Percentiles rank a stretch among this genome's conserved stretches.
Evolutionary conservation across 345 rosid genomes (phyloP).

Genomic region (Crucihimalaya himalaica): DNA sequence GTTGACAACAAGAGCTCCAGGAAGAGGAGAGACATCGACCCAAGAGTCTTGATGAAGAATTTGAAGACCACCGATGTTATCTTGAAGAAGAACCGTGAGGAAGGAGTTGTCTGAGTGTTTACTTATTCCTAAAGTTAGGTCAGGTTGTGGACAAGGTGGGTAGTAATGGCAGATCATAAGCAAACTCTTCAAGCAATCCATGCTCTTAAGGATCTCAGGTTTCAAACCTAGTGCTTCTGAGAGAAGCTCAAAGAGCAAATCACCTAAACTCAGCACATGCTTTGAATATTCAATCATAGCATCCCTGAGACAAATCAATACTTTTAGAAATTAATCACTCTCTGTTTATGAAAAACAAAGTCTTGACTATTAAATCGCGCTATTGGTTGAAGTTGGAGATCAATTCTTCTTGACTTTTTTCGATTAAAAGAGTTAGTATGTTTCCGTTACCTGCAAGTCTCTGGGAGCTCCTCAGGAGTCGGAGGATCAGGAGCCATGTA

Average conservation of each 20-base stretch:
- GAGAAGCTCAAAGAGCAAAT: slow-evolving; percentile 39
- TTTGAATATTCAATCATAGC: slow-evolving; percentile 43
- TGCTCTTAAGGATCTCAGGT: slow-evolving; percentile 38
- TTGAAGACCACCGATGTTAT: slow-evolving; percentile 47
- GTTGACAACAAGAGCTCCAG: not conserved
- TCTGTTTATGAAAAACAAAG: no score
- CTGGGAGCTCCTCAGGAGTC: slow-evolving; percentile 48
- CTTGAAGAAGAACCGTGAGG: slow-evolving; percentile 46
- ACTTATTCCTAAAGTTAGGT: slow-evolving; percentile 38
- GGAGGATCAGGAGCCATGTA: slow-evolving; percentile 49
- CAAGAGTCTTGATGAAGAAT: slow-evolving; percentile 35
- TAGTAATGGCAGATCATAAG: slow-evolving; percentile 40
- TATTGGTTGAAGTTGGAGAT: not conserved
- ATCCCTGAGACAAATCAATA: slow-evolving; percentile 42
- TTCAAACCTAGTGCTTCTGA: slow-evolving; percentile 52
- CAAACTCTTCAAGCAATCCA: slow-evolving; percentile 39
- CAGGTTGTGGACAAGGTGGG: slow-evolving; percentile 52
- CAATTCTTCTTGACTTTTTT: not conserved
- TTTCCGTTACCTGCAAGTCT: slow-evolving; percentile 46
- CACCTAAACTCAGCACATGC: slow-evolving; percentile 43
- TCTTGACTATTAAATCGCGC: not conserved
- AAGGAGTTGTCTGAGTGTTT: slow-evolving; percentile 36
- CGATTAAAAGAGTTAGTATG: not conserved
- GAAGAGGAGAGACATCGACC: slow-evolving; percentile 12
- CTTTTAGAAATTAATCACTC: no score